phyloP scores from a whole-genome alignment of 139 green algal species.

The Parachlorella kessleri region DNA sequence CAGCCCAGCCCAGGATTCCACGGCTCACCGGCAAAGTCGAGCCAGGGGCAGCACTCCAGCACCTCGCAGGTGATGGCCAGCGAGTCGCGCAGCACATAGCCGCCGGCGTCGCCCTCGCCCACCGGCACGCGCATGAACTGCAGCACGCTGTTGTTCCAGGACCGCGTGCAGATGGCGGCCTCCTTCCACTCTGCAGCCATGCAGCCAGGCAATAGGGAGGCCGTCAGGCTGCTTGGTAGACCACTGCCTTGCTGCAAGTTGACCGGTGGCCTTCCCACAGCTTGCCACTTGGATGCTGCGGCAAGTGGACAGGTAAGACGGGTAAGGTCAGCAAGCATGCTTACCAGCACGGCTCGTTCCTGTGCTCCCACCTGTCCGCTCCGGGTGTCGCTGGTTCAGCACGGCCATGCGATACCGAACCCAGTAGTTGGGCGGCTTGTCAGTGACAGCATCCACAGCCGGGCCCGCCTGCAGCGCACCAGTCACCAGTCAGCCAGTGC shows the following conservation, averaged over 20 bases:
- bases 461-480: neutral
- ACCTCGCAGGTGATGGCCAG: conserved; percentile 65
- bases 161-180: conserved; percentile 68
- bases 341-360: no score
- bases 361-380: conserved; percentile 45
- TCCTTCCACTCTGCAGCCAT: conserved; percentile 55
- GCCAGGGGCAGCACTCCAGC: conserved; percentile 69
- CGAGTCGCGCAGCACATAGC: conserved; percentile 37
- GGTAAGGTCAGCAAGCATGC: no score
- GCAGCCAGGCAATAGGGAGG: no score
- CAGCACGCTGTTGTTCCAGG: conserved; percentile 79
- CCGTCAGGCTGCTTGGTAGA: no score
- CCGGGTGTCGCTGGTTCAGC: conserved; percentile 60
- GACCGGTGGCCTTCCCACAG: no score
- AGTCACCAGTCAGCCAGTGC: no score
- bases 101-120: conserved; percentile 16
- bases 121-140: conserved; percentile 65
- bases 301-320: no score
- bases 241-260: no score
- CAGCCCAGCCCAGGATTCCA: conserved; percentile 7
- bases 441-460: neutral
- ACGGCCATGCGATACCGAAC: conserved; percentile 72
- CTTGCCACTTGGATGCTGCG: no score
- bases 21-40: conserved; percentile 43
- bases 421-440: conserved; percentile 59